A percentile compares a stretch with the other conserved stretches of the same genome.
Conservation (phyloP, 352 stramenopile genomes). For the Elongisporangium prolatum region DNA sequence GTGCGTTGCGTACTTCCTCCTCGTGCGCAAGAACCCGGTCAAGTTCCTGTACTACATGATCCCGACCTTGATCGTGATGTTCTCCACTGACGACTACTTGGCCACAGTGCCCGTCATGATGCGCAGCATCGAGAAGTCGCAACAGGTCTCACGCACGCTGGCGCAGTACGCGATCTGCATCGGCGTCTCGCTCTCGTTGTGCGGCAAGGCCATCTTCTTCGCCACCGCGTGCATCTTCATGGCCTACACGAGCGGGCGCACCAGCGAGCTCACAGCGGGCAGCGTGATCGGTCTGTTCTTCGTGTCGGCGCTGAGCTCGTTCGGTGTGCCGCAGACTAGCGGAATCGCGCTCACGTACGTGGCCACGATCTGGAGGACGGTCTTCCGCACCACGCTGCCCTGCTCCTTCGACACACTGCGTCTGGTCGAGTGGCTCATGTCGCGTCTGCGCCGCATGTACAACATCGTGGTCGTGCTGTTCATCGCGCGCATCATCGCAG, state of each 20-base stretch:
- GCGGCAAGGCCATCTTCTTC: slow-evolving; percentile 49
- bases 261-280: slow-evolving; percentile 31
- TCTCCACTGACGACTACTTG: slow-evolving; percentile 40
- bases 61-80: slow-evolving; percentile 49
- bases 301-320: slow-evolving; percentile 44
- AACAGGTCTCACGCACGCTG: slow-evolving; percentile 56
- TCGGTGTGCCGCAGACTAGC: slow-evolving; percentile 32
- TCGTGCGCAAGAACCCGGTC: slow-evolving; percentile 61
- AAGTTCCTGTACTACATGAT: slow-evolving; percentile 51
- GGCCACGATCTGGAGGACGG: slow-evolving; percentile 46
- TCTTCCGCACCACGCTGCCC: slow-evolving; percentile 36
- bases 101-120: slow-evolving; percentile 57
- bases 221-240: slow-evolving; percentile 50
- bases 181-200: slow-evolving; percentile 42
- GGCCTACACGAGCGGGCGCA: slow-evolving; percentile 46
- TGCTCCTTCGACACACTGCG: slow-evolving; percentile 36
- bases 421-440: slow-evolving; percentile 46
- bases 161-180: slow-evolving; percentile 56
- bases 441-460: slow-evolving; percentile 48
- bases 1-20: slow-evolving; percentile 44
- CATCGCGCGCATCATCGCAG: slow-evolving; percentile 59
- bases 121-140: slow-evolving; percentile 53
- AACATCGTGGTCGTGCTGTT: slow-evolving; percentile 67
- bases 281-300: slow-evolving; percentile 36
- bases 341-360: slow-evolving; percentile 39